Percentiles rank a stretch among this genome's conserved stretches.
phyloP scores from a whole-genome alignment of 257 asterid genomes.

The Mentha longifolia region DNA sequence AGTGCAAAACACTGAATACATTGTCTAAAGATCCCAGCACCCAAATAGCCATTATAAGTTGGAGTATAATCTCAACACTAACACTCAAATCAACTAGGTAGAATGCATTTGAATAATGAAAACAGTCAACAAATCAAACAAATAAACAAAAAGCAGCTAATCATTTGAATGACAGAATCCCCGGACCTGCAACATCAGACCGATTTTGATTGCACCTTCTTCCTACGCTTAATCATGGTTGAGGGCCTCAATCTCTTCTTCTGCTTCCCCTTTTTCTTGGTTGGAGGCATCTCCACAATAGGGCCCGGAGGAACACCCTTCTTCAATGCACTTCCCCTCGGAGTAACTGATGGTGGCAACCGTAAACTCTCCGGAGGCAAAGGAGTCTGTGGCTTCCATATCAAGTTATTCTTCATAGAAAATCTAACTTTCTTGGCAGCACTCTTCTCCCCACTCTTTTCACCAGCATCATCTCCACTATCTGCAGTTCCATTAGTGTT shows the following conservation, averaged over 20 bases:
- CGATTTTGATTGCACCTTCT: constrained; percentile 37
- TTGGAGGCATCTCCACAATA: constrained; percentile 58
- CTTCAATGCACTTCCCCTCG: constrained; percentile 96
- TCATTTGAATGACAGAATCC: constrained; percentile 33
- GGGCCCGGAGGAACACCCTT: constrained; percentile 97
- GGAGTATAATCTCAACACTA: constrained; percentile 27
- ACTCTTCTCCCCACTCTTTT: constrained; percentile 65
- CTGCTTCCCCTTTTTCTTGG: constrained; percentile 53
- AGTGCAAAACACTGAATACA: neutral
- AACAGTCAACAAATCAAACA: constrained; percentile 5
- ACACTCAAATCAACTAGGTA: constrained; percentile 23
- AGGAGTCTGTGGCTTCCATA: constrained; percentile 90
- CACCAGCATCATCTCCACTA: constrained; percentile 39
- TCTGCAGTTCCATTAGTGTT: constrained; percentile 39
- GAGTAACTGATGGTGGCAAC: constrained; percentile 89
- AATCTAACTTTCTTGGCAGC: constrained; percentile 82
- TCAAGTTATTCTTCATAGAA: constrained; percentile 86
- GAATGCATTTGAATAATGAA: constrained; percentile 26
- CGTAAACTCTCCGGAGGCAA: constrained; percentile 92
- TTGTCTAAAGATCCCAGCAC: neutral
- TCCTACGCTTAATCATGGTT: constrained; percentile 40
- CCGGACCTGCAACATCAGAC: constrained; percentile 43
- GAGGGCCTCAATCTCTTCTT: constrained; percentile 54
- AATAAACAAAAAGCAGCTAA: constrained; percentile 16
- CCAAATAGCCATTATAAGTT: constrained; percentile 20